Conservation (phyloP, 352 stramenopile genomes). For the Thraustochytrium aureum region DNA sequence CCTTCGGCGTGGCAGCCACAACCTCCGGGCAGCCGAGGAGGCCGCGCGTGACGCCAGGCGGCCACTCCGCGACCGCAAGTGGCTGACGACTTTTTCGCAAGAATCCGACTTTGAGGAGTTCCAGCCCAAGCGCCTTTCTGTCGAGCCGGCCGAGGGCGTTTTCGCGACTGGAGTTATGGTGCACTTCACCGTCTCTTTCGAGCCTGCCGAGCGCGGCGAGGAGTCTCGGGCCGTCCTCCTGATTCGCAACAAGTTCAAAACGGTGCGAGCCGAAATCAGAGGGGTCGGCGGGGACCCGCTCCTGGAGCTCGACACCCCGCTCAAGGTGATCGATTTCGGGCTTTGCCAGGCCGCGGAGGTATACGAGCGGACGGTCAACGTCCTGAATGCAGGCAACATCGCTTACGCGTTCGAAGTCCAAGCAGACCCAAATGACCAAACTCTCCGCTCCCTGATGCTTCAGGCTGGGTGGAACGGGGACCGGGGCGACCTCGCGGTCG, state of each 20-base stretch:
- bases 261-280: conserved; percentile 5
- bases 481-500: neutral
- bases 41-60: no score
- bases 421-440: conserved; percentile 19
- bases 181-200: conserved; percentile 39
- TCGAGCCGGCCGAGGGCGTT: conserved; percentile 26
- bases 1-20: no score
- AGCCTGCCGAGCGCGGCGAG: conserved; percentile 21
- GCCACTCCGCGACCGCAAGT: conserved; percentile 1
- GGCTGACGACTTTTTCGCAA: conserved; percentile 1
- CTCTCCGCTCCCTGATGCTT: neutral
- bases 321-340: conserved; percentile 42
- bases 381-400: conserved; percentile 43
- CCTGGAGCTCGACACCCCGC: conserved; percentile 39
- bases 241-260: conserved; percentile 33
- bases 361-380: conserved; percentile 25
- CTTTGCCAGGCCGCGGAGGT: conserved; percentile 9
- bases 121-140: neutral
- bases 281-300: conserved; percentile 43
- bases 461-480: neutral
- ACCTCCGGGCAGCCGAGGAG: no score
- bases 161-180: conserved; percentile 35
- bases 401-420: conserved; percentile 16
- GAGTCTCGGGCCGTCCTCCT: conserved; percentile 20
- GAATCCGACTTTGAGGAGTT: conserved; percentile 43